Base-by-base conservation (phyloP, 306 rosid genomes). In the Cucumis cinereus region DNA sequence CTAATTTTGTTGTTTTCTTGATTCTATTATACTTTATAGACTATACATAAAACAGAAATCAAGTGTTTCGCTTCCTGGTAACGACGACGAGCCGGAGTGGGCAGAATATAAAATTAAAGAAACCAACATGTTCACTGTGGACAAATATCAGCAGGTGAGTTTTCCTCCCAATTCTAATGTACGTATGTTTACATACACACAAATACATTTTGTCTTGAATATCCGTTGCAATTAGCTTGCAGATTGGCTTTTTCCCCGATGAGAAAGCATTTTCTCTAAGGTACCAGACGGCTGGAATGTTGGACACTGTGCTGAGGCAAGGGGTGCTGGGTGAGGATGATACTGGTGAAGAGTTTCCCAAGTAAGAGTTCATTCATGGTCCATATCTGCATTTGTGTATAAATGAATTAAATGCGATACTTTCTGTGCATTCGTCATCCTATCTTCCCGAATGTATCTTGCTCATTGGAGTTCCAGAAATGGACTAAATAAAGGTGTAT, bases 301-400 rank as follows among this genome's bases (percentile, higher is more conserved):
- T 94, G 78, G 99, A 94, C 47, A 83, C 89, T 13, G 96, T 90
- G 45, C 73, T 94, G 78, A 85, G 97, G 80, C 91, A 89, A 86
- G 99, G 99, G 57, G 89, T 92, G 74, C 89, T 94, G 58, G 99
- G 99, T 75, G 99, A 94, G 82, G 97, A 89, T 77, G 99, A 94
- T 85, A 92, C 86, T 1, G 99, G 96, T 59, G 97, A 94, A 89
- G 93, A 89, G 83, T 92, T 88, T 23, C 99, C 99, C 23, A 90
- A 86, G 97, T 90, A 82, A 86, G 89, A 83, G 77, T 38, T 41
- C 43, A 22, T 26, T 9, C 15, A 20, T 40, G 54, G n/a, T 67
- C 33, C 41, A n/a, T 6, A 30, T 30, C 35, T 30, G 35, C 35
- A 30, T 30, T 30, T 5, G 4, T 17, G 24, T 45, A 13, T 14